Conservation (phyloP, 1,284 basidiomycete genomes). For the Exsudoporus floridanus region DNA sequence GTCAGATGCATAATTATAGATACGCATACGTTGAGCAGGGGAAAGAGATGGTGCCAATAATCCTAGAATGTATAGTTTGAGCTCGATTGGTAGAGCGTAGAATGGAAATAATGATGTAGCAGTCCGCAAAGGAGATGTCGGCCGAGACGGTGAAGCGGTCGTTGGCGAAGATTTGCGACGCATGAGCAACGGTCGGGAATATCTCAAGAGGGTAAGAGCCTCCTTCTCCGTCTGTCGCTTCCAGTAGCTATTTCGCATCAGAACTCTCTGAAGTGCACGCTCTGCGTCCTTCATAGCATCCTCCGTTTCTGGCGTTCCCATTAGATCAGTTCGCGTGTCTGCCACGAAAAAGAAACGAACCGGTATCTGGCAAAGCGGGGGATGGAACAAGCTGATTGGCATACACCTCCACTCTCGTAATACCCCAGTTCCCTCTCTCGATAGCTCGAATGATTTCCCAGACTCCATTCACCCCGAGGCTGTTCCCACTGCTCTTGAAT, state of each 20-base stretch:
- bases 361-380: slow-evolving; percentile 2
- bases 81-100: slow-evolving; percentile 53
- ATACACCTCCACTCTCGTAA: slow-evolving; percentile 51
- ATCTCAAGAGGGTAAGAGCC: slow-evolving; percentile 51
- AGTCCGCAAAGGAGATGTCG: slow-evolving; percentile 20
- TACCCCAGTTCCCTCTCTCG: slow-evolving; percentile 47
- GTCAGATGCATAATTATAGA: slow-evolving; percentile 56
- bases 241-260: slow-evolving; percentile 50
- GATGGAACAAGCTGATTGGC: slow-evolving; percentile 42
- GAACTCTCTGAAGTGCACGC: slow-evolving; percentile 39
- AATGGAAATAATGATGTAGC: slow-evolving; percentile 39
- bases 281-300: slow-evolving; percentile 41
- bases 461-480: slow-evolving; percentile 47
- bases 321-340: not conserved
- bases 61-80: slow-evolving; percentile 58
- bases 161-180: slow-evolving; percentile 20
- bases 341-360: slow-evolving; percentile 6
- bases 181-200: slow-evolving; percentile 52
- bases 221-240: slow-evolving; percentile 48
- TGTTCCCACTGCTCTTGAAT: slow-evolving; percentile 58
- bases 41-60: slow-evolving; percentile 60
- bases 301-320: slow-evolving; percentile 18
- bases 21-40: slow-evolving; percentile 50
- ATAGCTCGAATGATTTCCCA: slow-evolving; percentile 47
- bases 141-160: slow-evolving; percentile 3